Conservation (phyloP, 2,329 filamentous ascomycete genomes). For the Clonostachys solani region DNA sequence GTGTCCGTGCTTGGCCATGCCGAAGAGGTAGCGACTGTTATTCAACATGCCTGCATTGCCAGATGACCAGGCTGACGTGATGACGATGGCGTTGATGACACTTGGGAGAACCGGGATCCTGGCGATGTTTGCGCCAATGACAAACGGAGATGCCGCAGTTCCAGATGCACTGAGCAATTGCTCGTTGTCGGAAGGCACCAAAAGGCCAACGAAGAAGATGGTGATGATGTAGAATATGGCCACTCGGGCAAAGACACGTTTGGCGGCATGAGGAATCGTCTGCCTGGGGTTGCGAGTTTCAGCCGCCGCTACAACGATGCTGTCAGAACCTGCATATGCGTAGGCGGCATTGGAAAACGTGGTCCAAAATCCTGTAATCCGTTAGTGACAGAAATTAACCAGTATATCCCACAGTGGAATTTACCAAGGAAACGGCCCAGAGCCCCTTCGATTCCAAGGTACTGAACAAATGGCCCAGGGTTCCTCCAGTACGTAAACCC, state of each 20-base stretch:
- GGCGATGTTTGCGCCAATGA: slow-evolving; percentile 51
- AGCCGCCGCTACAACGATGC: slow-evolving; percentile 26
- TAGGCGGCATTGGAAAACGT: slow-evolving; percentile 41
- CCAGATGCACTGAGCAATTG: slow-evolving; percentile 43
- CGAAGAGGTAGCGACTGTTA: slow-evolving; percentile 43
- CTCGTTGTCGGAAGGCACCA: slow-evolving; percentile 25
- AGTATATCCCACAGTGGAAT: no score
- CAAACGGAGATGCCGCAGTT: slow-evolving; percentile 51
- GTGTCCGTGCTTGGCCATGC: slow-evolving; percentile 44
- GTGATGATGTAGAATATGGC: slow-evolving; percentile 28
- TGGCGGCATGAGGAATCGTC: slow-evolving; percentile 26
- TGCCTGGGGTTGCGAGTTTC: slow-evolving; percentile 27
- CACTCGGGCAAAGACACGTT: slow-evolving; percentile 26
- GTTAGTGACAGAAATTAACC: slow-evolving; percentile 39
- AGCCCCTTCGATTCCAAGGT: slow-evolving; percentile 31
- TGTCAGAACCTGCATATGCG: slow-evolving; percentile 37
- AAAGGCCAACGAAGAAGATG: slow-evolving; percentile 30
- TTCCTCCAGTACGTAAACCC: slow-evolving; percentile 39
- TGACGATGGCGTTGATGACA: slow-evolving; percentile 51
- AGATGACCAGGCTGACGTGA: slow-evolving; percentile 37
- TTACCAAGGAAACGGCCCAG: slow-evolving; percentile 36
- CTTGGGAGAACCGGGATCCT: slow-evolving; percentile 48
- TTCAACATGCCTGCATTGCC: slow-evolving; percentile 49
- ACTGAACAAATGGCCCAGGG: slow-evolving; percentile 34
- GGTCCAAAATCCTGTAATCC: slow-evolving; percentile 37